Conservation (phyloP, 768 basidiomycete species). For the Pulveroboletus sp. region DNA sequence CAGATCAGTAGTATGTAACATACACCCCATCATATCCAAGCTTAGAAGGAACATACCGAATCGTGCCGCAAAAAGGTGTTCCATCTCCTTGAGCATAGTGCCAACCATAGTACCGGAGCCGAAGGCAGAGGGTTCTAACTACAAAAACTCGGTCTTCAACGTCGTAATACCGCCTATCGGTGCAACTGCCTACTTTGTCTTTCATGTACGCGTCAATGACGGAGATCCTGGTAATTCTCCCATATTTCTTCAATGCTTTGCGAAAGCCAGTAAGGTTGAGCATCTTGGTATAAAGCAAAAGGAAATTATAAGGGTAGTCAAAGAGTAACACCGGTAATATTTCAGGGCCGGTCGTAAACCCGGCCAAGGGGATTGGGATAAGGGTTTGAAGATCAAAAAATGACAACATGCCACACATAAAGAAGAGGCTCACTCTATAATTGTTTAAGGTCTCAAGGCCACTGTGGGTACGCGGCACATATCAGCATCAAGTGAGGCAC, state of each 20-base stretch:
- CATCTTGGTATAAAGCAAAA: conserved; percentile 40
- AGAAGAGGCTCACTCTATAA: conserved; percentile 60
- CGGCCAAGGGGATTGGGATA: background rate
- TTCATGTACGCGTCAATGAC: conserved; percentile 75
- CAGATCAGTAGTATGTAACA: background rate
- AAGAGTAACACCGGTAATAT: background rate
- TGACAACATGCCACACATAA: background rate
- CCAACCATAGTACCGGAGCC: conserved; percentile 57
- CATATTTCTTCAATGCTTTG: conserved; percentile 83
- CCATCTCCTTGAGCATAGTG: conserved; percentile 68
- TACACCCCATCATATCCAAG: background rate
- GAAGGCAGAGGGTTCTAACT: conserved; percentile 69
- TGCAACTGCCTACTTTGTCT: conserved; percentile 51
- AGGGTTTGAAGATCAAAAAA: background rate
- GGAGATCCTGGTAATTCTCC: conserved; percentile 69
- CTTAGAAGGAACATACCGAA: conserved; percentile 56
- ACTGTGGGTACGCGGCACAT: conserved; percentile 32
- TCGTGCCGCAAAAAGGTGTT: conserved; percentile 66
- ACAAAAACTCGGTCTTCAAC: background rate
- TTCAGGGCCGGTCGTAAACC: background rate
- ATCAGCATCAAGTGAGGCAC: conserved; percentile 9
- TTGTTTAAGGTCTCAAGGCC: conserved; percentile 82
- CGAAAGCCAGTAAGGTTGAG: conserved; percentile 89
- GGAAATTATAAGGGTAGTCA: background rate
- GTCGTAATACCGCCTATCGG: background rate